Percentiles rank a stretch among this genome's conserved stretches.
These are phyloP conservation scores for Cutaneotrichosporon sp. DNA, from an alignment of 1,284 basidiomycete species.

Conservation along the genomic window DNA sequence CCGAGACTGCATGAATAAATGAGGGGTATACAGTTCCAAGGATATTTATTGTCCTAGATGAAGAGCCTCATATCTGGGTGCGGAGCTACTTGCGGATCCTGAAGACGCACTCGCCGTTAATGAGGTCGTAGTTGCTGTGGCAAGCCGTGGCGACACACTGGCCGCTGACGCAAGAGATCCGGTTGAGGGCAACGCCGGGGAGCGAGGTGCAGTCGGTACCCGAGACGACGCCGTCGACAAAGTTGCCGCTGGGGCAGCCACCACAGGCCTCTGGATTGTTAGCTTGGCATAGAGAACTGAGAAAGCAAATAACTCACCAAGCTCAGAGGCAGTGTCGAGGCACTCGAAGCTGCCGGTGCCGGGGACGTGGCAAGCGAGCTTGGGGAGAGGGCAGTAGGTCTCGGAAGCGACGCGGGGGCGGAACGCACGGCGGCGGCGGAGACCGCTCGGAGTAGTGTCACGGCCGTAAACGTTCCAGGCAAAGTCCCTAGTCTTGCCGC, in stretches of 20 bases:
- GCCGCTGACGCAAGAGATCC: slow-evolving; percentile 22
- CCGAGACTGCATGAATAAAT: no score
- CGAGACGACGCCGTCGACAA: background rate
- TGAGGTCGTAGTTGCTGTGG: slow-evolving; percentile 13
- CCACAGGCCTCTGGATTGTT: slow-evolving; percentile 25
- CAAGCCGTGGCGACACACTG: slow-evolving; percentile 19
- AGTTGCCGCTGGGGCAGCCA: slow-evolving; percentile 16
- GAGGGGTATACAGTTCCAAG: no score
- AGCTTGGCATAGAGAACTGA: background rate
- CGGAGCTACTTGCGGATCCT: background rate
- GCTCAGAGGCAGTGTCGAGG: slow-evolving; percentile 16
- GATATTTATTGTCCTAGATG: background rate
- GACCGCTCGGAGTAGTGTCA: background rate
- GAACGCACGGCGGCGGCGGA: background rate
- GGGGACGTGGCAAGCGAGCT: slow-evolving; percentile 10
- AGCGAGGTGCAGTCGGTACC: slow-evolving; percentile 24
- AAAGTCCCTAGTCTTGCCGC: background rate
- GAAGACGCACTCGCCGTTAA: slow-evolving; percentile 16
- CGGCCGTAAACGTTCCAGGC: slow-evolving; percentile 7
- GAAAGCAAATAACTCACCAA: slow-evolving; percentile 1
- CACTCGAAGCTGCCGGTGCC: slow-evolving; percentile 15
- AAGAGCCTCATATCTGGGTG: background rate
- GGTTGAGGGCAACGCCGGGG: slow-evolving; percentile 19
- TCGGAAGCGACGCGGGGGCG: background rate
- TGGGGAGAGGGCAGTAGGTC: slow-evolving; percentile 7